Evolutionary conservation across 176 grass and related monocot species (phyloP).

Genomic region (Stipa capillata): DNA sequence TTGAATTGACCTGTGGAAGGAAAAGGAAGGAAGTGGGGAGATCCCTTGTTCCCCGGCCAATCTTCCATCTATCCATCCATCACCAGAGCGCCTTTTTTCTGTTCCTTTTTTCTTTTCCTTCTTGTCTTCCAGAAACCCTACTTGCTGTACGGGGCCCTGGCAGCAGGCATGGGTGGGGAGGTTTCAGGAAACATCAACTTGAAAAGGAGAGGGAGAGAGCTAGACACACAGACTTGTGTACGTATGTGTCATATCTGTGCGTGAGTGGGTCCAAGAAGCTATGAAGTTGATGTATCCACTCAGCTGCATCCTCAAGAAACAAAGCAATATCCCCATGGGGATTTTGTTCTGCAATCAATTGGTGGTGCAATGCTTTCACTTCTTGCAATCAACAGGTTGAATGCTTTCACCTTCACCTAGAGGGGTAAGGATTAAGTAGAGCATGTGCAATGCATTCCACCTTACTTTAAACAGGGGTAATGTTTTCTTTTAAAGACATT

Average conservation of each 20-base stretch:
- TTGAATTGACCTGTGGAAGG: conserved; percentile 39
- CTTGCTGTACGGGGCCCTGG: conserved; percentile 32
- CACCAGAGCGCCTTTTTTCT: background rate
- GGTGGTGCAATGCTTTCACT: conserved; percentile 22
- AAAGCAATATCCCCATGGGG: conserved; percentile 26
- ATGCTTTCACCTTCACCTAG: conserved; percentile 15
- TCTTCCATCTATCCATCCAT: conserved; percentile 38
- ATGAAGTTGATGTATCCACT: conserved; percentile 43
- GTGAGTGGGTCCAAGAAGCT: conserved; percentile 32
- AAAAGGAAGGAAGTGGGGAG: conserved; percentile 26
- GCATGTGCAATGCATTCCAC: conserved; percentile 13
- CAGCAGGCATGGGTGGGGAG: conserved; percentile 30
- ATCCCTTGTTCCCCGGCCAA: conserved; percentile 46
- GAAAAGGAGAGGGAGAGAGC: background rate
- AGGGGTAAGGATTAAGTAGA: background rate
- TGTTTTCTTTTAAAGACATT: background rate
- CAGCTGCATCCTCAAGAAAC: conserved; percentile 36
- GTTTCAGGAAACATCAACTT: conserved; percentile 50
- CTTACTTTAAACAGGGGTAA: background rate
- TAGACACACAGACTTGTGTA: conserved; percentile 17
- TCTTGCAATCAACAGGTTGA: background rate
- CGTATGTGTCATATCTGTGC: conserved; percentile 32
- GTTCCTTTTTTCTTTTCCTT: background rate
- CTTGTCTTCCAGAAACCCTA: conserved; percentile 45
- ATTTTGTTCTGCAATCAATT: conserved; percentile 27